A percentile compares a stretch with the other conserved stretches of the same genome.
These are phyloP conservation scores for Boletus coccyginus DNA, from an alignment of 768 basidiomycete genomes.

Conservation along the genomic window DNA sequence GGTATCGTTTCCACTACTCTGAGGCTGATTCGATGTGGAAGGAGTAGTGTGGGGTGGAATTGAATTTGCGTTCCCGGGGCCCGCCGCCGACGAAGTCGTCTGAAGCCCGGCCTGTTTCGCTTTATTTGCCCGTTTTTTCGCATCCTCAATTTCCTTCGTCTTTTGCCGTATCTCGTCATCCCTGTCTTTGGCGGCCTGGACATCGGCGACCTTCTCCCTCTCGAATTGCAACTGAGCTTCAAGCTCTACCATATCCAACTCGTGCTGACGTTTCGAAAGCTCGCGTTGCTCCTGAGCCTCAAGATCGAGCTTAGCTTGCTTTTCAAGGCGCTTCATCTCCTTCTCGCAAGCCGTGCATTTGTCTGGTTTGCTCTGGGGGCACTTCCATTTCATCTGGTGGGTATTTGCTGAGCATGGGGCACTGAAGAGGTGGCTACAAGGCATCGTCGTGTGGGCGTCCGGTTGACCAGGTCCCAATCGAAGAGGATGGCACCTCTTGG, in stretches of 20 bases:
- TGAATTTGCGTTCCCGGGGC: not conserved
- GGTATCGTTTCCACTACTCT: not conserved
- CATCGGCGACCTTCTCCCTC: conserved; percentile 5
- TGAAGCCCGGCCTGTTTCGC: conserved; percentile 7
- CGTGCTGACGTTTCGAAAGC: conserved; percentile 43
- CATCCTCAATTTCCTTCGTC: conserved; percentile 11
- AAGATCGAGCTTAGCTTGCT: conserved; percentile 40
- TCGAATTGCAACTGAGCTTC: conserved; percentile 11
- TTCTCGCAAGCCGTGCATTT: conserved; percentile 49
- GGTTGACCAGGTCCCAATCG: conserved; percentile 47
- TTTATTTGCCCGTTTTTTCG: conserved; percentile 3
- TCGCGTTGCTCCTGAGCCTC: conserved; percentile 44
- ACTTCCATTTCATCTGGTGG: conserved; percentile 45
- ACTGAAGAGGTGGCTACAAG: conserved; percentile 39
- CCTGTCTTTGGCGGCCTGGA: conserved; percentile 13
- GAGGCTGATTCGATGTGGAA: conserved; percentile 1
- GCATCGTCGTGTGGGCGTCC: conserved; percentile 29
- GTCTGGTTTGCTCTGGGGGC: conserved; percentile 36
- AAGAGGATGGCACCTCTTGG: conserved; percentile 58
- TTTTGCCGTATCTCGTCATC: conserved; percentile 7
- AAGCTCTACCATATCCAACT: conserved; percentile 7
- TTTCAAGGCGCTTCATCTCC: conserved; percentile 37
- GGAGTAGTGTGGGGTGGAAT: not conserved
- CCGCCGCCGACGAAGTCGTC: not conserved
- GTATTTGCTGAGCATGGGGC: conserved; percentile 40